Conservation (phyloP, 352 stramenopile genomes). For the Hyaloperonospora arabidopsidis region DNA sequence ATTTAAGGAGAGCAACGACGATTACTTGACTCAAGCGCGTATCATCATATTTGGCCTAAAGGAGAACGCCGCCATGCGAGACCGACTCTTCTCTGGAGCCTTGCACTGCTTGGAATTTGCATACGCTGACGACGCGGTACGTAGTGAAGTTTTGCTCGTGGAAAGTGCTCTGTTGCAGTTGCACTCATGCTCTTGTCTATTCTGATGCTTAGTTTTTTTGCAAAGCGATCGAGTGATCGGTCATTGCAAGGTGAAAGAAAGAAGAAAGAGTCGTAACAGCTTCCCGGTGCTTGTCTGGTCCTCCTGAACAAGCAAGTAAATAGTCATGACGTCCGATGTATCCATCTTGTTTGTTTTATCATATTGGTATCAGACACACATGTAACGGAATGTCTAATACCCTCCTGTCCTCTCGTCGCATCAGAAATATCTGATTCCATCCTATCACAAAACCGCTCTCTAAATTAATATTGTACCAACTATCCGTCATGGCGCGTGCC, state of each 20-base stretch:
- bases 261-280: constrained; percentile 17
- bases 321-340: constrained; percentile 12
- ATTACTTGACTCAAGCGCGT: constrained; percentile 67
- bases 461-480: constrained; percentile 1
- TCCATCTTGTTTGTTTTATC: not conserved
- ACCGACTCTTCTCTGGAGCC: constrained; percentile 54
- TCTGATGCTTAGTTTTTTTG: constrained; percentile 38
- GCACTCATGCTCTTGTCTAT: constrained; percentile 2
- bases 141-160: not conserved
- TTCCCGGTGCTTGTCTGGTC: constrained; percentile 13
- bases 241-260: not conserved
- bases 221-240: constrained; percentile 25
- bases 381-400: no score
- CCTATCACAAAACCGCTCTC: not conserved
- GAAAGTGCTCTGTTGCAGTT: not conserved
- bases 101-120: constrained; percentile 68
- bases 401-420: no score
- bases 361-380: no score
- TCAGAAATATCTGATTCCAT: no score
- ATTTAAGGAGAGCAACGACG: constrained; percentile 68
- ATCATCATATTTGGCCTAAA: constrained; percentile 77
- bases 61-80: constrained; percentile 49
- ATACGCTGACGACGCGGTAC: constrained; percentile 65
- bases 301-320: constrained; percentile 4
- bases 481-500: constrained; percentile 48